Percentiles rank a stretch among this genome's conserved stretches.
Evolutionary conservation across 495 filamentous ascomycete species (phyloP).

Genomic region (Podospora conica): DNA sequence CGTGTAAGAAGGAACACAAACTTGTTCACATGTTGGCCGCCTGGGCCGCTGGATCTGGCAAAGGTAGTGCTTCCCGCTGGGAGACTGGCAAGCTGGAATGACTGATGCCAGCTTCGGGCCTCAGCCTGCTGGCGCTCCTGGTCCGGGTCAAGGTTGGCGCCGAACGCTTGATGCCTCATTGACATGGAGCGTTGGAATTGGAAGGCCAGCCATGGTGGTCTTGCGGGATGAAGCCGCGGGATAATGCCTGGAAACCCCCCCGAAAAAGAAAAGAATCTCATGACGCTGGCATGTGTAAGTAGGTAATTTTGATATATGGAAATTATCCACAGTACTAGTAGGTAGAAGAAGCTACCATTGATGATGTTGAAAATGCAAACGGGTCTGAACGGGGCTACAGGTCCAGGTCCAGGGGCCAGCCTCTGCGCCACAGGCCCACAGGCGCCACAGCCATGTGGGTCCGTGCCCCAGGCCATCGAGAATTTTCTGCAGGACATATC

Average conservation of each 20-base stretch:
- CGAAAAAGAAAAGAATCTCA: background rate
- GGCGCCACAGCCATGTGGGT: background rate
- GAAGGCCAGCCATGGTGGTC: background rate
- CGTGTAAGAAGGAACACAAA: slow-evolving; percentile 49
- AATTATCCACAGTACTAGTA: too few relatives aligned
- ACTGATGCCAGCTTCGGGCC: slow-evolving; percentile 69
- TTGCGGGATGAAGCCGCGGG: background rate
- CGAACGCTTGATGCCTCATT: slow-evolving; percentile 34
- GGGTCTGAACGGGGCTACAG: too few relatives aligned
- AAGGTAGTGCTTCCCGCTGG: slow-evolving; percentile 66
- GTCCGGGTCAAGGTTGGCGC: slow-evolving; percentile 42
- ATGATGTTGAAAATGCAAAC: too few relatives aligned
- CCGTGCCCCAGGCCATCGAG: background rate
- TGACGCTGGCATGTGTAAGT: background rate
- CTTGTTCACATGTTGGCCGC: slow-evolving; percentile 98
- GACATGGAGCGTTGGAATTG: slow-evolving; percentile 19
- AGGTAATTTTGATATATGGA: background rate
- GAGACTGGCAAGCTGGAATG: slow-evolving; percentile 56
- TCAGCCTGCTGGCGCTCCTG: slow-evolving; percentile 60
- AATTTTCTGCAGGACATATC: slow-evolving; percentile 13
- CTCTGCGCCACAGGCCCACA: background rate
- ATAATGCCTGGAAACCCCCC: background rate
- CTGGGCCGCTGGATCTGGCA: slow-evolving; percentile 84
- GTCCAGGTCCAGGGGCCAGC: too few relatives aligned
- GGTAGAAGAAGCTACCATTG: too few relatives aligned